Conservation (phyloP, 2,329 filamentous ascomycete genomes). For the Cadophora gregata region DNA sequence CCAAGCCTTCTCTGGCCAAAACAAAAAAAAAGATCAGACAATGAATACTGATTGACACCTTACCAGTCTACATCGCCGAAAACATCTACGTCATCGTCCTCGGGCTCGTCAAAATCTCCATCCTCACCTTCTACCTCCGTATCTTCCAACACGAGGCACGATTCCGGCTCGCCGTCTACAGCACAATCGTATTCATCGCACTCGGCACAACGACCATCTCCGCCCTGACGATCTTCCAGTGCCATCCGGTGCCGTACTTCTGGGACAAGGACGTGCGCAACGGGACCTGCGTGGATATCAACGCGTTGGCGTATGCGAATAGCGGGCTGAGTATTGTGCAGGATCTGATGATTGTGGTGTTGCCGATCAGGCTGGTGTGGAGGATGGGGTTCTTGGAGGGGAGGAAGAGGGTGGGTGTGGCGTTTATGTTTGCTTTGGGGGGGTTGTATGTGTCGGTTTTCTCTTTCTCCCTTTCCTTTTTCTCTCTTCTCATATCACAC, state of each 20-base stretch:
- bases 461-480: slow-evolving; percentile 31
- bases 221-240: slow-evolving; percentile 28
- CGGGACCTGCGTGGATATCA: slow-evolving; percentile 61
- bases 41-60: background rate
- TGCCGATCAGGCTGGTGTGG: slow-evolving; percentile 68
- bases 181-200: slow-evolving; percentile 16
- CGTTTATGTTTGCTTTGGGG: slow-evolving; percentile 70
- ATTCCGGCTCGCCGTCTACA: slow-evolving; percentile 13
- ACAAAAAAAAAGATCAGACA: background rate
- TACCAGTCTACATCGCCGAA: slow-evolving; percentile 28
- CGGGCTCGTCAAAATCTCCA: slow-evolving; percentile 27
- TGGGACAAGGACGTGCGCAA: slow-evolving; percentile 29
- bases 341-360: slow-evolving; percentile 66
- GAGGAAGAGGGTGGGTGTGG: slow-evolving; percentile 69
- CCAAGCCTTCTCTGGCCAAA: no score
- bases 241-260: slow-evolving; percentile 27
- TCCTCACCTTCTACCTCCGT: slow-evolving; percentile 26
- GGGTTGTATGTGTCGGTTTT: slow-evolving; percentile 59
- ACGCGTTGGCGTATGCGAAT: slow-evolving; percentile 69
- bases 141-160: slow-evolving; percentile 23
- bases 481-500: no score
- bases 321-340: slow-evolving; percentile 72
- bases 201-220: slow-evolving; percentile 22
- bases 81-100: slow-evolving; percentile 28
- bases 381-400: slow-evolving; percentile 65